Conservation (phyloP, 257 asterid species). For the Plectranthus barbatus region DNA sequence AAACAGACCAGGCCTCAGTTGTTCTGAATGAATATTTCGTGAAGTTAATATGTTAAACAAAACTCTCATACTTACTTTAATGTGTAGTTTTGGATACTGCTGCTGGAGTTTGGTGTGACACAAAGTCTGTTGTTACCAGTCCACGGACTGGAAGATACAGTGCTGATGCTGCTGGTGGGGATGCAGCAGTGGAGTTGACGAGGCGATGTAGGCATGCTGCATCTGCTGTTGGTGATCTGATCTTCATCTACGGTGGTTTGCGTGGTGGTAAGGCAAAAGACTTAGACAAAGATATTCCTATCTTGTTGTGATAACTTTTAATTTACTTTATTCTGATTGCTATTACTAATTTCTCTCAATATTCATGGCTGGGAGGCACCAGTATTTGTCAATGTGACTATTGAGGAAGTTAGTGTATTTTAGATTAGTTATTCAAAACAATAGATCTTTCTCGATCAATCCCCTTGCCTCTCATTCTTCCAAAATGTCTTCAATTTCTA, state of each 20-base stretch:
- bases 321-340: neutral
- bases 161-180: conserved; percentile 99
- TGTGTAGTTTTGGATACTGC: conserved; percentile 90
- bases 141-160: conserved; percentile 97
- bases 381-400: neutral
- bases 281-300: neutral
- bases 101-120: conserved; percentile 99
- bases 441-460: too few species aligned
- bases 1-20: neutral
- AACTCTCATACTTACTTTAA: neutral
- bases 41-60: neutral
- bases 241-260: conserved; percentile 92
- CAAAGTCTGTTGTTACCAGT: conserved; percentile 86
- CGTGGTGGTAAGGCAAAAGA: conserved; percentile 84
- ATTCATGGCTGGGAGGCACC: neutral
- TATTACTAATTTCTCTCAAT: neutral
- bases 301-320: neutral
- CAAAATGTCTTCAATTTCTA: neutral
- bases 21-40: neutral
- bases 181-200: conserved; percentile 95
- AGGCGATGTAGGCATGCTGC: conserved; percentile 99
- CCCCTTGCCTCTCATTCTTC: too few species aligned
- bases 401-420: neutral
- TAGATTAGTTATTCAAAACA: neutral
- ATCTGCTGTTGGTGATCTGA: conserved; percentile 94